Percentiles rank a stretch among this genome's conserved stretches.
phyloP scores from a whole-genome alignment of 495 filamentous ascomycete genomes.

The Massariosphaeria phaeospora region DNA sequence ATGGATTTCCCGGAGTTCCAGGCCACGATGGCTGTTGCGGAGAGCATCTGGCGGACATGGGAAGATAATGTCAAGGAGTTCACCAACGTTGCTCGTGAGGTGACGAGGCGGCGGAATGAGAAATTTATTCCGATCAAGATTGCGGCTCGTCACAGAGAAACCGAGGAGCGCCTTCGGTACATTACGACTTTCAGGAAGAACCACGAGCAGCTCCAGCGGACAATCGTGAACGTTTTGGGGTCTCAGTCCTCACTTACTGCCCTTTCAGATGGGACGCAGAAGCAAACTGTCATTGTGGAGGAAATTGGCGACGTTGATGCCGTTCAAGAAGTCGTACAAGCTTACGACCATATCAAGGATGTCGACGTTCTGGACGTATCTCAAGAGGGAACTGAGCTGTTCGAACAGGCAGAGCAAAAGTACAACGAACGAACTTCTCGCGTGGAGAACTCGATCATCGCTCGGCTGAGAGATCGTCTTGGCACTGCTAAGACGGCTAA shows the following conservation, averaged over 20 bases:
- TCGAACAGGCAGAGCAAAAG: conserved; percentile 85
- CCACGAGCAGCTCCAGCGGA: conserved; percentile 93
- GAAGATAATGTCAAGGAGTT: conserved; percentile 96
- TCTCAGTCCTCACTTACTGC: conserved; percentile 48
- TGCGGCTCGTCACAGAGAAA: conserved; percentile 70
- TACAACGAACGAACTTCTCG: conserved; percentile 96
- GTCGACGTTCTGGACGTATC: conserved; percentile 94
- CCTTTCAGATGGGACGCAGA: conserved; percentile 49
- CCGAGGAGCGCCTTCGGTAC: conserved; percentile 85
- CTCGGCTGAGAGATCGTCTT: conserved; percentile 82
- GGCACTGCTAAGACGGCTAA: conserved; percentile 94
- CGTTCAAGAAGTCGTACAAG: conserved; percentile 91
- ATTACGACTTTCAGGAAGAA: conserved; percentile 90
- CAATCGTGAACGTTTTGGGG: conserved; percentile 90
- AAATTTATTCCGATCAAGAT: conserved; percentile 99
- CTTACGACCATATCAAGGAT: conserved; percentile 86
- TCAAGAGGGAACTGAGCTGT: conserved; percentile 77
- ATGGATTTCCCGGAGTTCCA: conserved; percentile 88
- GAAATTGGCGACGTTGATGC: conserved; percentile 97
- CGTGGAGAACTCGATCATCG: conserved; percentile 98
- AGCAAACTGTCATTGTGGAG: conserved; percentile 61
- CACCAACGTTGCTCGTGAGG: conserved; percentile 91
- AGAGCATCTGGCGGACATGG: conserved; percentile 84
- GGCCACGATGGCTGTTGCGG: conserved; percentile 72
- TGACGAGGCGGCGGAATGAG: conserved; percentile 83